phyloP scores from a whole-genome alignment of 108 stramenopile species.

The Pseudonitzschia delicatissima region DNA sequence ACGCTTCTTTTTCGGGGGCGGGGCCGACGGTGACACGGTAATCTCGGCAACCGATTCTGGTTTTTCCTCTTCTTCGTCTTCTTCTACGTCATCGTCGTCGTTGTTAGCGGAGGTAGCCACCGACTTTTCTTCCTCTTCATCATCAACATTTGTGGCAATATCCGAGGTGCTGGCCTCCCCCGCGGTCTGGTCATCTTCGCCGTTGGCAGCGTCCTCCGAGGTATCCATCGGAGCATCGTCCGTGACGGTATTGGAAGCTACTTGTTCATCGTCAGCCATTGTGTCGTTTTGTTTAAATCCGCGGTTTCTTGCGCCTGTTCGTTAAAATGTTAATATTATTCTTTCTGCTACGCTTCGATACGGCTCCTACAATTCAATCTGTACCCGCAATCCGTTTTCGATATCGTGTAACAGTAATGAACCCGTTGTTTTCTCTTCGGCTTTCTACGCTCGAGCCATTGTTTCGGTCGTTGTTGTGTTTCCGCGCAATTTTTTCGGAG shows the following conservation, averaged over 20 bases:
- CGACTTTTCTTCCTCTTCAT: conserved; percentile 16
- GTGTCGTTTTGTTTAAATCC: not conserved
- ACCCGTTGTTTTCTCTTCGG: no score
- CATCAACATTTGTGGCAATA: not conserved
- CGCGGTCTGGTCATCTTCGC: not conserved
- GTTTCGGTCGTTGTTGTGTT: no score
- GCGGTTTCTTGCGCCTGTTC: no score
- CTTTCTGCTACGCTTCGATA: no score
- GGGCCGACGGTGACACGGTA: conserved; percentile 3
- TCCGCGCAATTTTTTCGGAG: no score
- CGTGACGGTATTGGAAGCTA: not conserved
- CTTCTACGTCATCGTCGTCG: conserved; percentile 11
- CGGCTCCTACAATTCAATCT: no score
- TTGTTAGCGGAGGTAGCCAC: not conserved
- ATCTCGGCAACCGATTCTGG: not conserved
- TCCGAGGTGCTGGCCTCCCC: not conserved
- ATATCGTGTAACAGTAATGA: no score
- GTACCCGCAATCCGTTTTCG: no score
- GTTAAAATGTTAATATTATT: no score
- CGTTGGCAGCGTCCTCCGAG: no score
- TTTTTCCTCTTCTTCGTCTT: conserved; percentile 18
- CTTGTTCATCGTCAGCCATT: not conserved
- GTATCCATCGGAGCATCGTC: not conserved
- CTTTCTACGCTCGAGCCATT: no score
- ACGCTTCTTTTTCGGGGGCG: conserved; percentile 18